phyloP scores from a whole-genome alignment of 805 yeast species.

The Ogataea pignaliae region DNA sequence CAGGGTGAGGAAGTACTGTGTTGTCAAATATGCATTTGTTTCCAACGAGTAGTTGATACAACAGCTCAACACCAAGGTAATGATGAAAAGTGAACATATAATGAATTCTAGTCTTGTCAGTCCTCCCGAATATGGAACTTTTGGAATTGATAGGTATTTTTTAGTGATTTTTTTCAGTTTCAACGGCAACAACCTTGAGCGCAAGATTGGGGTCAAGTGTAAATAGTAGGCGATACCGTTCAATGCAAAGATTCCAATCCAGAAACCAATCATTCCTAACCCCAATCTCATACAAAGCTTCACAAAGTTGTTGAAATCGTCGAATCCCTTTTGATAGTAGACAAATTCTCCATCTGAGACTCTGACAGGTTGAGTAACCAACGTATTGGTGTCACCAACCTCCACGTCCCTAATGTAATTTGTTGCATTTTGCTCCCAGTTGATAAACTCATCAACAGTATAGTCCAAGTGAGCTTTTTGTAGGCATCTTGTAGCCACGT shows the following conservation, averaged over 20 bases:
- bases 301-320: constrained; percentile 34
- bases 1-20: constrained; percentile 25
- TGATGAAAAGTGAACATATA: constrained; percentile 28
- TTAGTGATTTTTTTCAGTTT: not conserved
- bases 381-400: constrained; percentile 15
- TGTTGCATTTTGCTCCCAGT: constrained; percentile 30
- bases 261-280: constrained; percentile 42
- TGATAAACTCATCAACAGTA: constrained; percentile 30
- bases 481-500: constrained; percentile 33
- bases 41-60: constrained; percentile 33
- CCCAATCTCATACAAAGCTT: constrained; percentile 36
- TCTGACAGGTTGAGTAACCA: constrained; percentile 30
- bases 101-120: constrained; percentile 19
- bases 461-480: constrained; percentile 31
- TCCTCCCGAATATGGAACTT: constrained; percentile 10
- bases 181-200: constrained; percentile 1
- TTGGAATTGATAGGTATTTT: constrained; percentile 4
- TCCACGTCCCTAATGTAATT: constrained; percentile 29
- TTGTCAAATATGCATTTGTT: constrained; percentile 35
- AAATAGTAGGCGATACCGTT: constrained; percentile 28
- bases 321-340: constrained; percentile 32
- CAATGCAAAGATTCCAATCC: constrained; percentile 32
- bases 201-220: constrained; percentile 2
- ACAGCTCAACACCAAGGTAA: constrained; percentile 29
- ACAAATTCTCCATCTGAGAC: constrained; percentile 30